A percentile compares a stretch with the other conserved stretches of the same genome.
Evolutionary conservation across 257 asterid species (phyloP).

Genomic region (Plectranthus barbatus): DNA sequence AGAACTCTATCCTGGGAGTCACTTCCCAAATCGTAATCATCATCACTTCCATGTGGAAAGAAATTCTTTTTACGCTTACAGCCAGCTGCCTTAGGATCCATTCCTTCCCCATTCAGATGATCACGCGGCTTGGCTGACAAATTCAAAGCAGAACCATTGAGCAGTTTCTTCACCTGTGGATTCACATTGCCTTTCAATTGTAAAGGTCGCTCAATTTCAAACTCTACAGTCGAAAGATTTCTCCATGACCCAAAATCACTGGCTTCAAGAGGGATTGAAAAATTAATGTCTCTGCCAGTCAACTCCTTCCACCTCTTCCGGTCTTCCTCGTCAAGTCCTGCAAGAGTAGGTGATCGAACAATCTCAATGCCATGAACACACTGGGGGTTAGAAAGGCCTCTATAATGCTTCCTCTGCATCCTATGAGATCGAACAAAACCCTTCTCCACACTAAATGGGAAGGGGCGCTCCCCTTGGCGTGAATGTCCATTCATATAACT

Average conservation of each 20-base stretch:
- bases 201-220: constrained; percentile 22
- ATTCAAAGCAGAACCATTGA: constrained; percentile 11
- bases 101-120: constrained; percentile 12
- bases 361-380: too few species aligned
- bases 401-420: constrained; percentile 27
- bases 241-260: constrained; percentile 23
- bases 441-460: too few species aligned
- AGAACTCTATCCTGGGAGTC: constrained; percentile 16
- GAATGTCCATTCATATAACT: constrained; percentile 26
- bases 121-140: too few species aligned
- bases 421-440: constrained; percentile 24
- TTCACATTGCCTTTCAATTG: constrained; percentile 11
- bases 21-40: too few species aligned
- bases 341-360: constrained; percentile 16
- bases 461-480: too few species aligned
- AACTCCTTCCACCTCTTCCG: constrained; percentile 23
- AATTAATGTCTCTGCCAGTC: constrained; percentile 18
- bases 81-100: constrained; percentile 10
- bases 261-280: constrained; percentile 20
- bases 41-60: too few species aligned
- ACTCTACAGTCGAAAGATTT: constrained; percentile 13
- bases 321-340: constrained; percentile 22
- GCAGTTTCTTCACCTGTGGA: constrained; percentile 2
- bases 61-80: too few species aligned
- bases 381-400: constrained; percentile 27